Conservation (phyloP, 2,329 filamentous ascomycete species). For the Uncinocarpus reesii region DNA sequence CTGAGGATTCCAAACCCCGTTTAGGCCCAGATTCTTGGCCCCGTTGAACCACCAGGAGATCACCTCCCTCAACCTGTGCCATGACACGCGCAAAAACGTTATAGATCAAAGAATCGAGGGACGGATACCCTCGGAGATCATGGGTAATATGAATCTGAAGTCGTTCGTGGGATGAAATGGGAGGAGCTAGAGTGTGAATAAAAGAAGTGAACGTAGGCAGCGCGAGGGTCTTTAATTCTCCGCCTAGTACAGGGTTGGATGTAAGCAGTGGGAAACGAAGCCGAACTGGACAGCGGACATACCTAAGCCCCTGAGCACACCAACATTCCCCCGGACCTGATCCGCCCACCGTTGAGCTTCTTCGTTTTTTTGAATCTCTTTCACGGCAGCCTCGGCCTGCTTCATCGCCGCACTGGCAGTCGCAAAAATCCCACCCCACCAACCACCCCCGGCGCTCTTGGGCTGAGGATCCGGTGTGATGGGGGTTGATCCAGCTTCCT, state of each 20-base stretch:
- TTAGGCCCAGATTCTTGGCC: slow-evolving; percentile 72
- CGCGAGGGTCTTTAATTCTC: slow-evolving; percentile 74
- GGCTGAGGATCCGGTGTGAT: slow-evolving; percentile 47
- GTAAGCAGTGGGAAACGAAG: not conserved
- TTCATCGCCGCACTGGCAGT: slow-evolving; percentile 66
- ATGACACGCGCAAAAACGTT: slow-evolving; percentile 88
- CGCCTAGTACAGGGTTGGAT: slow-evolving; percentile 47
- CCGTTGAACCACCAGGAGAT: slow-evolving; percentile 85
- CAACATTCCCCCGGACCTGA: slow-evolving; percentile 82
- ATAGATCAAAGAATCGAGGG: slow-evolving; percentile 85
- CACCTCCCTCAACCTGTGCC: slow-evolving; percentile 96
- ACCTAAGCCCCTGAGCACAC: slow-evolving; percentile 66
- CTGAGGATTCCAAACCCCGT: slow-evolving; percentile 38
- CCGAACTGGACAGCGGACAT: slow-evolving; percentile 24
- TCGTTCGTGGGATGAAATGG: slow-evolving; percentile 92
- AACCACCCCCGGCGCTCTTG: slow-evolving; percentile 55
- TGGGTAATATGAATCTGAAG: slow-evolving; percentile 96
- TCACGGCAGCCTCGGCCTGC: slow-evolving; percentile 84
- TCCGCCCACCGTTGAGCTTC: slow-evolving; percentile 95
- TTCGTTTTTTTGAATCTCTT: slow-evolving; percentile 91
- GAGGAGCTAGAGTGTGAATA: slow-evolving; percentile 86
- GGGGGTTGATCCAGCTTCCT: slow-evolving; percentile 43
- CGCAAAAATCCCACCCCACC: slow-evolving; percentile 80
- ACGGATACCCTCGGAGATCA: slow-evolving; percentile 87
- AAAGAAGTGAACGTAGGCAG: slow-evolving; percentile 92